Percentiles rank a stretch among this genome's conserved stretches.
Conservation (phyloP, 2,329 filamentous ascomycete species). For the Colletotrichum siamense region DNA sequence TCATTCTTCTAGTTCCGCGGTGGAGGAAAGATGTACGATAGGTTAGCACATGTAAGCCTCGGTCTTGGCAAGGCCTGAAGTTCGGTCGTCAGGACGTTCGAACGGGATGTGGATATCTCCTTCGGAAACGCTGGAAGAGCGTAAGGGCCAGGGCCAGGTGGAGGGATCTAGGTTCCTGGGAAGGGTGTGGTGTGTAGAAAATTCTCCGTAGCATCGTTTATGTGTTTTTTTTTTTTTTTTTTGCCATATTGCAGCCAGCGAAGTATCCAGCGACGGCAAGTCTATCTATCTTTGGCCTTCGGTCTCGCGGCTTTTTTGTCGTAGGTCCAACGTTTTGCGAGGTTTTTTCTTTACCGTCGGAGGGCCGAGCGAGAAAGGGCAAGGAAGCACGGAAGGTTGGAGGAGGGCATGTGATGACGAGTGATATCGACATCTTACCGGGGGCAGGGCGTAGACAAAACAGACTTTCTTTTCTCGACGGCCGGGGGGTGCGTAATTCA, state of each 20-base stretch:
- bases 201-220: background rate
- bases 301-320: background rate
- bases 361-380: background rate
- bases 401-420: background rate
- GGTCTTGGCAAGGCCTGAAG: constrained; percentile 16
- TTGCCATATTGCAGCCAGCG: background rate
- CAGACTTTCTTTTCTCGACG: background rate
- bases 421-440: background rate
- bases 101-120: background rate
- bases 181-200: background rate
- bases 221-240: too few relatives aligned
- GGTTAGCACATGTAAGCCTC: background rate
- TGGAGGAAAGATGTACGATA: background rate
- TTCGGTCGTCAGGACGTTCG: background rate
- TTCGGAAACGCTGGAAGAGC: background rate
- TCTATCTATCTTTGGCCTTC: background rate
- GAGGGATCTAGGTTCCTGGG: background rate
- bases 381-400: background rate
- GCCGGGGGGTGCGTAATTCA: background rate
- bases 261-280: background rate
- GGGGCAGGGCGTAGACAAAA: background rate
- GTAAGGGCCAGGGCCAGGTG: background rate
- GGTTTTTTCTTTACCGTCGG: background rate
- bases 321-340: background rate
- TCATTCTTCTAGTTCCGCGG: background rate